phyloP scores from a whole-genome alignment of 768 basidiomycete genomes.

The Xerocomus potaroensis region DNA sequence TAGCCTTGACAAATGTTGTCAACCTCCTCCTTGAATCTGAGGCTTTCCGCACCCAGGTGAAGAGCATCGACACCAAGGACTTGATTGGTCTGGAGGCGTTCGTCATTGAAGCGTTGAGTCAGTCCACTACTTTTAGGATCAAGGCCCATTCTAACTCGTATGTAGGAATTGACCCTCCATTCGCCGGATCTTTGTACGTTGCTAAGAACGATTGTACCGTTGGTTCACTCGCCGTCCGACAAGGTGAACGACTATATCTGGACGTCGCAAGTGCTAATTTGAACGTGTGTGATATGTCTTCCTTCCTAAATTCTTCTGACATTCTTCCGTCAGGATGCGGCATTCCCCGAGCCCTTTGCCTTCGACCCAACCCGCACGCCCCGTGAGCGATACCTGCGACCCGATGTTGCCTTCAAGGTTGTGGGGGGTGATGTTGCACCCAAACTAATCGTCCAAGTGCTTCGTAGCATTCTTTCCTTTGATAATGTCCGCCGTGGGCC shows the following conservation, averaged over 20 bases:
- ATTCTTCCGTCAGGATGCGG: slow-evolving; percentile 35
- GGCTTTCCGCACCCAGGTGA: slow-evolving; percentile 35
- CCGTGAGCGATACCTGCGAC: slow-evolving; percentile 42
- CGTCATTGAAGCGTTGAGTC: slow-evolving; percentile 66
- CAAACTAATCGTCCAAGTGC: slow-evolving; percentile 55
- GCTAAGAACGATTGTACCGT: slow-evolving; percentile 44
- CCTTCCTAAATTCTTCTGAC: background rate
- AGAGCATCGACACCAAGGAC: slow-evolving; percentile 30
- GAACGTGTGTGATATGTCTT: slow-evolving; percentile 43
- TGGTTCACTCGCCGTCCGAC: slow-evolving; percentile 38
- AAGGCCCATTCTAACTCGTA: slow-evolving; percentile 2
- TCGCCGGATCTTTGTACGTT: slow-evolving; percentile 63
- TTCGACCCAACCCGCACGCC: slow-evolving; percentile 44
- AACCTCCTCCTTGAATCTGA: slow-evolving; percentile 60
- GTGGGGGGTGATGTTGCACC: slow-evolving; percentile 52
- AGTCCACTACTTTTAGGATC: slow-evolving; percentile 25
- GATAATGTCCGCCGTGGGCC: slow-evolving; percentile 62
- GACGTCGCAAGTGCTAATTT: slow-evolving; percentile 53
- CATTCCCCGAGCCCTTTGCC: slow-evolving; percentile 45
- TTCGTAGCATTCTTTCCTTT: slow-evolving; percentile 61
- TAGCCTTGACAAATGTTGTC: slow-evolving; percentile 62
- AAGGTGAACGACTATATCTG: slow-evolving; percentile 57
- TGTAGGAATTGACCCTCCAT: slow-evolving; percentile 67
- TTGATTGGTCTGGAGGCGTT: slow-evolving; percentile 47
- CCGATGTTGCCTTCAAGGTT: slow-evolving; percentile 46